Percentiles rank a stretch among this genome's conserved stretches.
Evolutionary conservation across 164 flowering plant genomes (phyloP).

Genomic region (Cinnamomum chago): DNA sequence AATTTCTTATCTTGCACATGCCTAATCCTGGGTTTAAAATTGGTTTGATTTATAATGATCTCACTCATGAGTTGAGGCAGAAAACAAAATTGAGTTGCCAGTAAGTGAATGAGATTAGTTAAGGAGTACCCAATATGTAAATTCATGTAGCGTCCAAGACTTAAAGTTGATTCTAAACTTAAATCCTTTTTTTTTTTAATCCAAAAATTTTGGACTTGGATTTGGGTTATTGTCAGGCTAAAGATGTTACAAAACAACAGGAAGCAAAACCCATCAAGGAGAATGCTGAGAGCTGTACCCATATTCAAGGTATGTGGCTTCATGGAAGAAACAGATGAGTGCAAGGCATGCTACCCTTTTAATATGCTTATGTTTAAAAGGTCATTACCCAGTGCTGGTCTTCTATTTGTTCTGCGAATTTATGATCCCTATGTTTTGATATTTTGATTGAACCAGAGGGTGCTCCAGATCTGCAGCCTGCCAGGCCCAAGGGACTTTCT

Average conservation of each 20-base stretch:
- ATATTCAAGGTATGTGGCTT: neutral
- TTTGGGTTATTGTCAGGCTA: constrained; percentile 13
- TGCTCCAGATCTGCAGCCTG: constrained; percentile 38
- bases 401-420: neutral
- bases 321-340: constrained; percentile 8
- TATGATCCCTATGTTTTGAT: constrained; percentile 3
- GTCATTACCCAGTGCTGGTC: too few species aligned
- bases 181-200: neutral
- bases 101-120: neutral
- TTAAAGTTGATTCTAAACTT: constrained; percentile 10
- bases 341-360: neutral
- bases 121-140: neutral
- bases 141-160: constrained; percentile 11
- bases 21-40: neutral
- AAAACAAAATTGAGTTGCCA: neutral
- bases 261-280: constrained; percentile 16
- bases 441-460: neutral
- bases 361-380: neutral
- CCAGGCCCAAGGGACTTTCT: constrained; percentile 20
- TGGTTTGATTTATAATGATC: neutral
- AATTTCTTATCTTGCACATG: neutral
- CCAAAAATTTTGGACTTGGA: constrained; percentile 6
- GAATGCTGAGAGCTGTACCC: constrained; percentile 15
- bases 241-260: constrained; percentile 5
- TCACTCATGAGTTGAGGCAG: neutral